These are phyloP conservation scores for Calonectria multiphialidica DNA, from an alignment of 2,329 filamentous ascomycete species.

Conservation along the genomic window DNA sequence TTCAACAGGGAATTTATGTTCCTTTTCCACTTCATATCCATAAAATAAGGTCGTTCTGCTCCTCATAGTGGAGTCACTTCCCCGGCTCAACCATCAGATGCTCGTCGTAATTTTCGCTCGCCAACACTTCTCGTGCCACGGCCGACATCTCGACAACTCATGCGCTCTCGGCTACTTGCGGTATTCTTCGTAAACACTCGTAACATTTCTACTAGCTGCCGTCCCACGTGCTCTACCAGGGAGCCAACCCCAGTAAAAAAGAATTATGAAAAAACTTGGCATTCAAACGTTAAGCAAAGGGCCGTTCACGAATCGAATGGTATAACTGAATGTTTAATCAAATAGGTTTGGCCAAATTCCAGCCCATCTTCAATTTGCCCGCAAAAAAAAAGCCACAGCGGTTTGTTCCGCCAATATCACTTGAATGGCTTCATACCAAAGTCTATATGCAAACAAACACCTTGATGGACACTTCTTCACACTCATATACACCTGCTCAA, in stretches of 20 bases:
- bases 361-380: neutral
- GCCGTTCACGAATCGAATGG: neutral
- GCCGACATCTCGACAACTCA: neutral
- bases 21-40: neutral
- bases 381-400: neutral
- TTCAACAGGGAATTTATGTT: conserved; percentile 17
- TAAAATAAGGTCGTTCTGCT: neutral
- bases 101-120: neutral
- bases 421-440: neutral
- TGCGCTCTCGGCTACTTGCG: neutral
- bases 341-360: neutral
- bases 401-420: neutral
- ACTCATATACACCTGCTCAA: neutral
- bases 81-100: neutral
- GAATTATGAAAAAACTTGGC: neutral
- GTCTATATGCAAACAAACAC: neutral
- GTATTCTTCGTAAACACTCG: neutral
- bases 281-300: neutral
- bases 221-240: neutral
- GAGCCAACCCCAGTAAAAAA: neutral
- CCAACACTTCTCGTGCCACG: neutral
- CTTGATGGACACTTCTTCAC: neutral
- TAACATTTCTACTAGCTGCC: neutral
- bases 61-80: neutral
- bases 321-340: neutral